Base-by-base conservation (phyloP, 768 basidiomycete species). In the Pleurotus tuber-regium region DNA sequence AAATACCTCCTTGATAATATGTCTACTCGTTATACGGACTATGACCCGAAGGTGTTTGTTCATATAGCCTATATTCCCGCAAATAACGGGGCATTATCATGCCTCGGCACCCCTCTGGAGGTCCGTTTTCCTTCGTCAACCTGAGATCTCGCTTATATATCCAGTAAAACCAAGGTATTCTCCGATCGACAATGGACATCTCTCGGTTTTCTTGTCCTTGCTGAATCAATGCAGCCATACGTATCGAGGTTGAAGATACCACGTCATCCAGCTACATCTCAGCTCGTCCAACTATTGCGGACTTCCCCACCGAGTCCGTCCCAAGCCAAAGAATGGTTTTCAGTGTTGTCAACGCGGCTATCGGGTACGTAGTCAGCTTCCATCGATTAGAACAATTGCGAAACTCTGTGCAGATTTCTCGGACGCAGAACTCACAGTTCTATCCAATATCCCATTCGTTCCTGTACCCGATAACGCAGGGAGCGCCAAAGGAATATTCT, bases 1-100 rank as follows among this genome's bases (percentile, higher is more conserved):
- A 83, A 84, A 51, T 98, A 96, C 68, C 75, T 98, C 26, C 67
- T 95, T 39, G 85, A 91, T 44, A 87, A 95, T 59, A 73, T 86
- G 24, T 63, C 71, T 6, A 73, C 70, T 1, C 78, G 78, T 51
- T 95, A 89, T 61, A 61, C 66, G 1, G 70, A 79, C 33, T 88
- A 89, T 56, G 71, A 79, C 38, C 74, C 81, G n/a, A 62, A 70
- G 11, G 61, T 75, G 10, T 88, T 82, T 56, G 67, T 72, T 3
- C 69, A 83, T 21, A 61, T 88, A 7, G 71, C 87, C 0, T 99
- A 90, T 69, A 80, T 99, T 39, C 96, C 96, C 1, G 84, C 92
- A 2, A 59, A 81, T 2, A 71, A 77, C 14, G 71, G 76, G 4
- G 71, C 75, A 12, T 77, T 76, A n/a, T 57, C 66, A 25, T 75